Evolutionary conservation across 768 basidiomycete species (phyloP).

Genomic region (Dentipellis sp.): DNA sequence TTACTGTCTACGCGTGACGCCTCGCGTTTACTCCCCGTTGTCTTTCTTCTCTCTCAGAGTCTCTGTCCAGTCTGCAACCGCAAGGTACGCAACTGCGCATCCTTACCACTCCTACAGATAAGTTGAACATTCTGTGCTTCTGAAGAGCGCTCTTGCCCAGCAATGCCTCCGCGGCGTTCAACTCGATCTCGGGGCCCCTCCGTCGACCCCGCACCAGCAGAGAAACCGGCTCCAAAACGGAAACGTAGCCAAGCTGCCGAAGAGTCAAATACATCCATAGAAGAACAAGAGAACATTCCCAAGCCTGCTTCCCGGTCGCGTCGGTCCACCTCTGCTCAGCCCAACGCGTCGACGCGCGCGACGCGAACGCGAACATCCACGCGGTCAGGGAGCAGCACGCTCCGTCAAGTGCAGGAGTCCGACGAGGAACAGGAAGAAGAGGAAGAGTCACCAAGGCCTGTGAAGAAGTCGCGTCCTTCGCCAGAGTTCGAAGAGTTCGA

Average conservation of each 20-base stretch:
- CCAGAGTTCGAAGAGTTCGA: slow-evolving; percentile 8
- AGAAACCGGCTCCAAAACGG: slow-evolving; percentile 5
- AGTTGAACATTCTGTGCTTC: no score
- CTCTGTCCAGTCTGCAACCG: neutral
- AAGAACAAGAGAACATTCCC: slow-evolving; percentile 2
- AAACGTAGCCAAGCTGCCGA: slow-evolving; percentile 5
- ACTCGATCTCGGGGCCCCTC: slow-evolving; percentile 6
- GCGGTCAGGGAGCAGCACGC: slow-evolving; percentile 1
- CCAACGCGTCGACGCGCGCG: neutral
- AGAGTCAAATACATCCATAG: neutral
- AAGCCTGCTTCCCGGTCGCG: slow-evolving; percentile 9
- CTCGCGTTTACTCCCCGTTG: neutral
- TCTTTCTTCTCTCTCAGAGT: neutral
- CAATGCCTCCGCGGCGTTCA: slow-evolving; percentile 13
- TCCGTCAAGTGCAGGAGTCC: slow-evolving; percentile 1
- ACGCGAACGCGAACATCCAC: slow-evolving; percentile 4
- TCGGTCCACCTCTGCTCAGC: slow-evolving; percentile 4
- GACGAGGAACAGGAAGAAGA: slow-evolving; percentile 4
- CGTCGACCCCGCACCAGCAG: neutral
- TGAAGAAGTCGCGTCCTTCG: slow-evolving; percentile 9
- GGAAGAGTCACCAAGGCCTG: slow-evolving; percentile 7
- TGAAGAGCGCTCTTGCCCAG: neutral
- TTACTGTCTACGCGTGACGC: slow-evolving; percentile 10
- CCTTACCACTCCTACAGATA: no score
- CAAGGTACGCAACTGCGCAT: no score